These are phyloP conservation scores for Kwoniella botswanensis DNA, from an alignment of 768 basidiomycete species.

Conservation along the genomic window DNA sequence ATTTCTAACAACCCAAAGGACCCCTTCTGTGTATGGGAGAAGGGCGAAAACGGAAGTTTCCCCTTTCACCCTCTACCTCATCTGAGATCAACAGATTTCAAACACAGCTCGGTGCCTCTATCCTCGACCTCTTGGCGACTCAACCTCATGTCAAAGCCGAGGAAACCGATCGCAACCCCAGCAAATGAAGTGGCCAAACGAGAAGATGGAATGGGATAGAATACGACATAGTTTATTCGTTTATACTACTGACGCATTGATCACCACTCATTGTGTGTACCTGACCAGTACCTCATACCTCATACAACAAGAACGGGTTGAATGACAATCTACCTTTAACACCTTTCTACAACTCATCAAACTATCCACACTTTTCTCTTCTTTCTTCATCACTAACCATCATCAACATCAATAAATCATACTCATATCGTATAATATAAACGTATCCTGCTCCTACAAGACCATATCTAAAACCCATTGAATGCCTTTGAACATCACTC, in stretches of 20 bases:
- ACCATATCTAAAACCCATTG: conserved; percentile 1
- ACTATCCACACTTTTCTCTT: neutral
- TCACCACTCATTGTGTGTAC: conserved; percentile 3
- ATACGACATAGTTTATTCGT: neutral
- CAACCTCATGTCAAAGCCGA: neutral
- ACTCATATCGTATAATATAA: neutral
- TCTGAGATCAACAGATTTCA: neutral
- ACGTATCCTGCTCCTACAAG: neutral
- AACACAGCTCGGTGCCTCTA: neutral
- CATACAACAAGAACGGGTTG: conserved; percentile 2
- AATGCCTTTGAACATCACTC: neutral
- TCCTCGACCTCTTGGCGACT: neutral
- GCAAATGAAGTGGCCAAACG: neutral
- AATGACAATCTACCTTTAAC: conserved; percentile 11
- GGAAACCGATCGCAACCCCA: too few relatives aligned
- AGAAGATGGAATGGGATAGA: neutral
- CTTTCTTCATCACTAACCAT: neutral
- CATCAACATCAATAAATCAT: neutral
- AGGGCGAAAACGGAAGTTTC: neutral
- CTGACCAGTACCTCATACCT: neutral
- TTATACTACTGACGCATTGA: conserved; percentile 1
- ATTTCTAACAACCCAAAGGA: conserved; percentile 1
- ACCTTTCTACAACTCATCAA: neutral
- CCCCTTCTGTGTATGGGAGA: neutral
- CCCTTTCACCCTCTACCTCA: neutral